Evolutionary conservation across 1,139 yeast genomes (phyloP), one percentile per base, ranked within the genome.

Genomic region (Hansenula anomala): DNA sequence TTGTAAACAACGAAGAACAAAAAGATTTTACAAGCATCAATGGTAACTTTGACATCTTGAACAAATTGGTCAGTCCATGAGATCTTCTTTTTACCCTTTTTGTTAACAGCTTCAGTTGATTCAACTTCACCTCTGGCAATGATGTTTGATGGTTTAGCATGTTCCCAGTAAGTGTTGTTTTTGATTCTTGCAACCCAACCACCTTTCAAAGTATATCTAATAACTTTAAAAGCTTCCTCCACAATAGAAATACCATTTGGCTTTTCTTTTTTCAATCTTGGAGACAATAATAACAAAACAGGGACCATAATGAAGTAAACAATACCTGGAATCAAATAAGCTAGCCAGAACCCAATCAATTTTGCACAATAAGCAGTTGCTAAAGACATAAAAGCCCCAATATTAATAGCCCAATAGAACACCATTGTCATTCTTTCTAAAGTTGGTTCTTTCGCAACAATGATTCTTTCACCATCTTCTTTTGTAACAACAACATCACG

Each of bases 381-480:
- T 47, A 86, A 71, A 45, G 83, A 81, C 41, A 84, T 73, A 49
- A 85, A 71, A 13, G 90, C 79, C 33, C 95, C 95, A 47, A 82
- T 63, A 58, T 86, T 86, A 58, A 86, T 81, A 56, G 85, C 74
- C 72, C 84, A 69, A 63, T 86, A 86, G 60, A 85, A 86, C 31
- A 80, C 66, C 69, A 83, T 73, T 48, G 85, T 79, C 62, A 85
- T 71, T 58, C 85, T 72, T 63, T 83, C 86, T 43, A 83, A 65
- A n/a, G 94, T 79, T 47, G 78, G 69, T 50, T 77, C 72, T 37
- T 86, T 80, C 54, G 84, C 92, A 33, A 80, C 74, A 48, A 85
- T 72, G 27, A 84, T 89, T 29, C 69, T 64, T 56, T 78, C 84
- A 36, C 86, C 92, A 31, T 64, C 53, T 48, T 79, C 75, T 40